Evolutionary conservation across 179 eudicot genomes (phyloP), one percentile per base, ranked within the genome.

Genomic region (Vitellaria paradoxa): DNA sequence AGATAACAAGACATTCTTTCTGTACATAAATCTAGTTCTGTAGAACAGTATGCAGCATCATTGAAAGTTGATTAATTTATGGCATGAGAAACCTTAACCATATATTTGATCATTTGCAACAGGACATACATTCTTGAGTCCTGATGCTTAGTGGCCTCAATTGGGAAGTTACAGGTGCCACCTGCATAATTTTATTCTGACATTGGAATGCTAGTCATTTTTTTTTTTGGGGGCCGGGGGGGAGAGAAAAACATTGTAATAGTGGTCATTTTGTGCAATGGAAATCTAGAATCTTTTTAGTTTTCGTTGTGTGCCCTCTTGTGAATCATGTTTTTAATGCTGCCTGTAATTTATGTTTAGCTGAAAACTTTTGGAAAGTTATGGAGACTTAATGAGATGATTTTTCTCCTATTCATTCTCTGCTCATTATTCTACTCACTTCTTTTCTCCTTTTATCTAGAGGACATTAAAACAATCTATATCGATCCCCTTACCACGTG

Each of bases 21-120:
- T 49, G 70, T 63, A 63, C 59, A 74, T 71, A 60, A 42, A 59
- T 20, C 49, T 63, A 13, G 45, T 21, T 73, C 46, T 61, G 37
- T 61, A 18, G 21, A 49, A 46, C 8, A 73, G 67, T 7, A 21
- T 21, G 68, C 21, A n/a, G 49, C 65, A 57, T 45, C 20, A 60
- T 40, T 45, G 40, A 60, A 72, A 20, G 67, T 60, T 74, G 76
- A 37, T 20, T n/a, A 60, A 42, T 63, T 61, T 21, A 40, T 46
- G 17, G 57, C 21, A 68, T 42, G 55, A 60, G 57, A 14, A 61
- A 6, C 68, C 52, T 45, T 61, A 45, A 49, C 13, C 21, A 30
- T 30, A 30, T 0, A 49, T 42, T 74, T 60, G 57, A 13, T 15
- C 20, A 40, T 26, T 49, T 59, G 45, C 49, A 65, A 15, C 49